Conservation (phyloP, 106 monocot genomes). For the Platanthera zijinensis region DNA sequence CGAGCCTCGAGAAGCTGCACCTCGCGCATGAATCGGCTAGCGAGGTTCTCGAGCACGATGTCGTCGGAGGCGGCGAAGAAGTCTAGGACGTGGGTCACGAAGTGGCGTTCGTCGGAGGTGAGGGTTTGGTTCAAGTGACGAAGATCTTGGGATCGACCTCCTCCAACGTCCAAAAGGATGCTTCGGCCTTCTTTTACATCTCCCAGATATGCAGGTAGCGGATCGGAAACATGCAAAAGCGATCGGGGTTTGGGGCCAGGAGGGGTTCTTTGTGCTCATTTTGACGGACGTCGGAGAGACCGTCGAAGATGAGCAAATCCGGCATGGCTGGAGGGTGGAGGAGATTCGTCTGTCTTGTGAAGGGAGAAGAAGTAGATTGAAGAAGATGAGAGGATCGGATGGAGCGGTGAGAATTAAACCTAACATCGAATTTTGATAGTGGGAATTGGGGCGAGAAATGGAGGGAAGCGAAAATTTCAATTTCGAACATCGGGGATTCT, state of each 20-base stretch:
- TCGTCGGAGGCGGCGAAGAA: constrained; percentile 88
- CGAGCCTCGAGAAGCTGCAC: constrained; percentile 48
- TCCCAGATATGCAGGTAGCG: constrained; percentile 76
- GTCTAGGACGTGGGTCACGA: constrained; percentile 86
- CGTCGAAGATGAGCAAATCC: background rate
- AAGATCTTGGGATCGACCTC: constrained; percentile 70
- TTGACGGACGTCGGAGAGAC: background rate
- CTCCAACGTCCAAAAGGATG: constrained; percentile 99
- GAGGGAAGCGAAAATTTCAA: no score
- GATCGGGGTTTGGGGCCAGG: constrained; percentile 53
- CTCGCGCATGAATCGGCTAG: constrained; percentile 48
- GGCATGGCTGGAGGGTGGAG: background rate
- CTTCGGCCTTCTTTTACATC: constrained; percentile 93
- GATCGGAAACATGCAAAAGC: constrained; percentile 94
- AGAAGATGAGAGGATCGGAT: no score
- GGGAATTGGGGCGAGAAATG: no score
- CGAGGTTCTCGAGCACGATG: constrained; percentile 82
- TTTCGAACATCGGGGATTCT: no score
- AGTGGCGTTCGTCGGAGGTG: constrained; percentile 70
- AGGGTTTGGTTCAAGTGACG: constrained; percentile 58
- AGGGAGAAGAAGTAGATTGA: no score
- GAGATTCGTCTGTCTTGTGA: no score
- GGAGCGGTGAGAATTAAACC: no score
- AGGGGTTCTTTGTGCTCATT: constrained; percentile 42
- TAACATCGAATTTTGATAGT: no score